Base-by-base conservation (phyloP, 1,284 basidiomycete genomes). In the Psilocybe mexicana region DNA sequence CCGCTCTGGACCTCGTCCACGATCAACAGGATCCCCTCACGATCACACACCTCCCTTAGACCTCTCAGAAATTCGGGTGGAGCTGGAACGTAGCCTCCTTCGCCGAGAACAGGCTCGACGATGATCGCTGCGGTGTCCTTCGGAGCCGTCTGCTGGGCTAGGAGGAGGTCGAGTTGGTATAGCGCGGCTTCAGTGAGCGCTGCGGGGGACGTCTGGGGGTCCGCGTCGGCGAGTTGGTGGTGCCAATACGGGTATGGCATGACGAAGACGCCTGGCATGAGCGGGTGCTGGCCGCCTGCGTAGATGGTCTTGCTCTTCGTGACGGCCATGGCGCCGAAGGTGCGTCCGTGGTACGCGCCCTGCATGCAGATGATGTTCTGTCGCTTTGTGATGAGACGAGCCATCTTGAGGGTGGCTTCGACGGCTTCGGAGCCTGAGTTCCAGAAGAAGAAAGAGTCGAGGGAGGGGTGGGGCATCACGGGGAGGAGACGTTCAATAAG, bases 391-490 rank as follows among this genome's bases (percentile, higher is more conserved):
- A 88, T 77, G 14, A 74, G 72, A 42, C 95, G 84, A 1, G 92
- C 90, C 75, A 92, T 85, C 75, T 94, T 94, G 59, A 95, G 71
- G 1, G 90, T 79, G 1, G 86, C 92, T 74, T 97, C 93, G 42
- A 94, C 83, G 0, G 93, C 94, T 70, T 97, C 95, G 2, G 93
- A 90, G 12, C 94, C 94, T 4, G 94, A 96, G 79, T 95, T 98
- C 91, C 92, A 94, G 74, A 96, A 92, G 82, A 93, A 96, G 82
- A 98, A 96, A 18, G 93, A 93, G 74, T 96, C 91, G 44, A 98
- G 82, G 2, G 93, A 94, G 0, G 86, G 79, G 73, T 96, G 79
- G 0, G 95, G 93, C 85, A 94, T 91, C 62, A 90, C 75, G 1
- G 92, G 89, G n/a, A 93, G 73, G 6, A 94, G 79, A 59, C 81